phyloP scores from a whole-genome alignment of 1,284 basidiomycete genomes.

The Tilletia walkeri region DNA sequence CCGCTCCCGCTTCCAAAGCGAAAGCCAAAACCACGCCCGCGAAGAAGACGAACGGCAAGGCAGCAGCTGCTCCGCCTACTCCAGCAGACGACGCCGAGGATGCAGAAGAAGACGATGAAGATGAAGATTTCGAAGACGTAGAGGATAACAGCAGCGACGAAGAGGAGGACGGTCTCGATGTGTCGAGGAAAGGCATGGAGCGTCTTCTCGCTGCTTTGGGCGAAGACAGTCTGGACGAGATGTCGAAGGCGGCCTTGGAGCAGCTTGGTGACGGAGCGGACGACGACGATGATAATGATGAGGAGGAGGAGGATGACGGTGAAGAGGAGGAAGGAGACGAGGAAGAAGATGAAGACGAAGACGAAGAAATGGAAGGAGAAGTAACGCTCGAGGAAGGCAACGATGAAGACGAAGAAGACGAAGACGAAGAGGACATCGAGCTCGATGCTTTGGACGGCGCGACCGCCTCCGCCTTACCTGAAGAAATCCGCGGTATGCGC shows the following conservation, averaged over 20 bases:
- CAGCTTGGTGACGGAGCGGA: slow-evolving; percentile 35
- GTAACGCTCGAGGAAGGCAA: slow-evolving; percentile 23
- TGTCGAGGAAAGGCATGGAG: slow-evolving; percentile 47
- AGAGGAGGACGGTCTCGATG: slow-evolving; percentile 45
- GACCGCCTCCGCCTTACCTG: slow-evolving; percentile 44
- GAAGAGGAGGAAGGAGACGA: slow-evolving; percentile 27
- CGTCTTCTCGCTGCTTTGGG: slow-evolving; percentile 49
- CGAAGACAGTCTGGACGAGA: slow-evolving; percentile 46
- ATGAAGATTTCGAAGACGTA: slow-evolving; percentile 24
- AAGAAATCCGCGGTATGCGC: slow-evolving; percentile 39
- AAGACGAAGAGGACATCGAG: slow-evolving; percentile 28
- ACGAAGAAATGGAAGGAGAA: slow-evolving; percentile 27
- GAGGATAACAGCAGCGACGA: slow-evolving; percentile 18
- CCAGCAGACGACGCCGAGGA: slow-evolving; percentile 32
- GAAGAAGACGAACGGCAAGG: slow-evolving; percentile 19
- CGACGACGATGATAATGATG: slow-evolving; percentile 28
- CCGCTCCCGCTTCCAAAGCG: neutral
- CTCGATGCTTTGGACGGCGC: slow-evolving; percentile 34
- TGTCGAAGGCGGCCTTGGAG: slow-evolving; percentile 42
- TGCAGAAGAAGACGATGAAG: slow-evolving; percentile 13
- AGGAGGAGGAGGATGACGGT: slow-evolving; percentile 25
- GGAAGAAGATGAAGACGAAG: slow-evolving; percentile 21
- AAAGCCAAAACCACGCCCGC: slow-evolving; percentile 21
- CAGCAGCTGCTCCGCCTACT: slow-evolving; percentile 27
- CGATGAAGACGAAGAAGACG: slow-evolving; percentile 25